Evolutionary conservation across 345 rosid species (phyloP), one percentile per base, ranked within the genome.

Genomic region (Microthlaspi erraticum): DNA sequence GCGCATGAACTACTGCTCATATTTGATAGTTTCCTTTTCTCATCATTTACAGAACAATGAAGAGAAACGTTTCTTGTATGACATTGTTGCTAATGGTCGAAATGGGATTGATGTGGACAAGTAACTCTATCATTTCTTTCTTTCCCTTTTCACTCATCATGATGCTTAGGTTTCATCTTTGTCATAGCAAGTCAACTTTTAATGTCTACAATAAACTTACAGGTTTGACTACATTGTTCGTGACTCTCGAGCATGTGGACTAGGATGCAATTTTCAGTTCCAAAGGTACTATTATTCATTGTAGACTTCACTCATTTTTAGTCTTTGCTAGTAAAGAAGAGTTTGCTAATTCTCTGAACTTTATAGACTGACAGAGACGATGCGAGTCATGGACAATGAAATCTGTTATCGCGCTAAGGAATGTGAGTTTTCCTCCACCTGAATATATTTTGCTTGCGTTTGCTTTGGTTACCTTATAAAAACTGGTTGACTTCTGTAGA

Each of bases 31-130:
- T 62, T 16, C 33, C 34, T 17, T 12, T 70, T 39, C 14, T 45
- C 39, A 10, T 64, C 23, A 62, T 81, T 59, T 80, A 65, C 68
- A 91, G 97, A 78, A 74, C 55, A 62, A 80, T 23, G 74, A 33
- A 44, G 96, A 86, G 80, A 93, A 91, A 73, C 84, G 72, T 32
- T 93, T 87, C 83, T 79, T 93, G 78, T 91, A 88, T 81, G 98
- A 93, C 74, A 89, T 93, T 80, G 98, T 93, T 68, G 97, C 98
- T 67, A 93, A 93, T 80, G 98, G 98, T 70, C 87, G 91, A 77
- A 93, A 89, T 78, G 97, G 98, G 72, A 86, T 93, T 66, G 98
- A 93, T 31, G 98, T 93, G 67, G 98, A 93, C 84, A 93, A 93
- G 92, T 85, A 84, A 64, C 87, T 62, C 52, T 44, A 7, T 53